These are phyloP conservation scores for Solanum dulcamara DNA, from an alignment of 257 asterid genomes.

Conservation along the genomic window DNA sequence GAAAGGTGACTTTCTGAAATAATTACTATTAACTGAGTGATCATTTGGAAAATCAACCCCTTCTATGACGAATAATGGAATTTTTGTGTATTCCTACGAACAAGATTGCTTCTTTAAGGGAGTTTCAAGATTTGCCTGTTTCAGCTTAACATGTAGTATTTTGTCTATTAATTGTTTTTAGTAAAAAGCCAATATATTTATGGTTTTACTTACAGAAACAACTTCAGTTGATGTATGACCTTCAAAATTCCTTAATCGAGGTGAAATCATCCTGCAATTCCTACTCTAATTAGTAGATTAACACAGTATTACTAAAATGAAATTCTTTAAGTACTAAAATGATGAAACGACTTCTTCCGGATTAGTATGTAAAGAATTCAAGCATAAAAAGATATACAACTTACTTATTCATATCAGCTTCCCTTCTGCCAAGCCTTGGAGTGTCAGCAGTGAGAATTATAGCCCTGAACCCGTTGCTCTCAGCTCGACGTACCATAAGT, in stretches of 20 bases:
- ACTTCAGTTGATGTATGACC: slow-evolving; percentile 38
- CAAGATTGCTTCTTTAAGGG: no score
- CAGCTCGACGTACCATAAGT: slow-evolving; percentile 52
- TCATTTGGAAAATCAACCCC: background rate
- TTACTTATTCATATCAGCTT: slow-evolving; percentile 54
- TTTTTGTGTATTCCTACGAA: no score
- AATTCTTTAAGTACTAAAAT: background rate
- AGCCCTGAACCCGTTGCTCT: slow-evolving; percentile 54
- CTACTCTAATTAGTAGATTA: background rate
- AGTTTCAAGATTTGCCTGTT: no score
- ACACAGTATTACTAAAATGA: background rate
- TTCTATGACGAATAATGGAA: background rate
- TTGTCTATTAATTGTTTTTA: no score
- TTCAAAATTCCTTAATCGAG: slow-evolving; percentile 39
- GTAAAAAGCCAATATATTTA: background rate
- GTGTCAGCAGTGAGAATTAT: slow-evolving; percentile 48
- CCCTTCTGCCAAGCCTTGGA: slow-evolving; percentile 46
- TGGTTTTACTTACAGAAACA: slow-evolving; percentile 20
- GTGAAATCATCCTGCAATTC: slow-evolving; percentile 44
- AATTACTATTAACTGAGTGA: no score
- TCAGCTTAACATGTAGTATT: no score
- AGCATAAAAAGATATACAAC: background rate
- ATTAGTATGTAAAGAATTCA: background rate
- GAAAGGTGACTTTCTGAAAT: no score
- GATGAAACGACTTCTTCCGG: background rate